Conservation (phyloP, 1,284 basidiomycete genomes). For the Cystobasidium slooffiae region DNA sequence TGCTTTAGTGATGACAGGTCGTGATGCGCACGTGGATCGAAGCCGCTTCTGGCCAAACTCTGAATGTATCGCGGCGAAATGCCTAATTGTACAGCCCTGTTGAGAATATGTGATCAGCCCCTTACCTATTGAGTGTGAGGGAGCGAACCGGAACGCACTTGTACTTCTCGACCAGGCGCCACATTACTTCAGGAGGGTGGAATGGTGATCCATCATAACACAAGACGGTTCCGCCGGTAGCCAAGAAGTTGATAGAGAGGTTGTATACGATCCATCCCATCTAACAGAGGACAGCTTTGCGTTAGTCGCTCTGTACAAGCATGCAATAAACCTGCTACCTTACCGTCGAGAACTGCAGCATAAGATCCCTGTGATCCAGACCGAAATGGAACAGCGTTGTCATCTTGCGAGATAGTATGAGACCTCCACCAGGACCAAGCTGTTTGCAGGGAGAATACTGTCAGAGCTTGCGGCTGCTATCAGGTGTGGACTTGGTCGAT, state of each 20-base stretch:
- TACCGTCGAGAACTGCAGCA: conserved; percentile 54
- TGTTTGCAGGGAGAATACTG: conserved; percentile 40
- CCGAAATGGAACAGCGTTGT: conserved; percentile 48
- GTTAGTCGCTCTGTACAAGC: neutral
- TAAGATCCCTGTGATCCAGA: conserved; percentile 51
- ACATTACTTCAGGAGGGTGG: conserved; percentile 53
- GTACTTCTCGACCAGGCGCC: conserved; percentile 52
- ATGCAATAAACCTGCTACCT: conserved; percentile 11
- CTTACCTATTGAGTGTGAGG: too few species aligned
- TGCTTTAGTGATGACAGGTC: conserved; percentile 51
- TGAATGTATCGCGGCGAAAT: conserved; percentile 54
- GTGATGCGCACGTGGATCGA: conserved; percentile 44
- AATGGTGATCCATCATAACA: conserved; percentile 56
- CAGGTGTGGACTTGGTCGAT: conserved; percentile 51
- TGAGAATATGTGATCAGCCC: too few species aligned
- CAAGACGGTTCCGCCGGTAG: conserved; percentile 52
- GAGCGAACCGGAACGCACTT: too few species aligned
- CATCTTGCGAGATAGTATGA: conserved; percentile 47
- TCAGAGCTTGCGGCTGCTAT: conserved; percentile 4
- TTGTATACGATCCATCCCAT: conserved; percentile 57
- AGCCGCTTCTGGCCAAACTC: conserved; percentile 29
- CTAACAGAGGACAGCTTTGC: neutral
- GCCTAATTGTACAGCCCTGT: conserved; percentile 53
- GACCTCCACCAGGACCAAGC: conserved; percentile 32
- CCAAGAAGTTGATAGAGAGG: conserved; percentile 51